Percentiles rank a stretch among this genome's conserved stretches.
phyloP scores from a whole-genome alignment of 345 rosid species.

The Heritiera littoralis region DNA sequence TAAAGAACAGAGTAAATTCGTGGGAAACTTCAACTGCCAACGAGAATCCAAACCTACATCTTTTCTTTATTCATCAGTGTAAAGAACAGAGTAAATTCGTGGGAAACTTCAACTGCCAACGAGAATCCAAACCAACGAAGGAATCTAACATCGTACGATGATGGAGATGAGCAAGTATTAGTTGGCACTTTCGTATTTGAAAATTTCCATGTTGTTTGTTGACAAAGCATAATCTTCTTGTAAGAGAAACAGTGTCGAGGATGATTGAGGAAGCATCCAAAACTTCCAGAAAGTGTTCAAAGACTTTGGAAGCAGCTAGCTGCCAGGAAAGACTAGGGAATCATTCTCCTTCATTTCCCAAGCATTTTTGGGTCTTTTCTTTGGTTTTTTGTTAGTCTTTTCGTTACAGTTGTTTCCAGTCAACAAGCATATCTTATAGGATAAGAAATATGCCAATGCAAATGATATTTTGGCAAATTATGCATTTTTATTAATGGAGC shows the following conservation, averaged over 20 bases:
- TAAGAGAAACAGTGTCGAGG: neutral
- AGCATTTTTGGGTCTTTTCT: neutral
- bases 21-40: no score
- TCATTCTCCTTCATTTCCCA: neutral
- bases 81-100: neutral
- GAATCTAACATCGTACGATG: neutral
- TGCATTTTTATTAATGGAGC: neutral
- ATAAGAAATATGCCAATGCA: neutral
- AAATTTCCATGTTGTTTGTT: constrained; percentile 22
- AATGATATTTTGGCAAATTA: neutral
- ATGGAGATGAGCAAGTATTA: neutral
- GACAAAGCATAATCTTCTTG: neutral
- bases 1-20: no score
- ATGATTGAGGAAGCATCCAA: neutral
- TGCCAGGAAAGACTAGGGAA: neutral
- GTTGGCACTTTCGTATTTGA: constrained; percentile 17
- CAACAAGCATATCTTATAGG: neutral
- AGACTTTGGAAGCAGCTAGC: neutral
- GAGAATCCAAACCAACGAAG: neutral
- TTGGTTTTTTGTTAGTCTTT: neutral
- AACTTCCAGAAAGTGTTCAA: neutral
- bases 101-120: constrained; percentile 21
- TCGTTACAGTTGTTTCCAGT: neutral
- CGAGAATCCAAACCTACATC: neutral
- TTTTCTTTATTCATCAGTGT: neutral